Evolutionary conservation across 768 basidiomycete genomes (phyloP).

Genomic region (Lactarius indigo): DNA sequence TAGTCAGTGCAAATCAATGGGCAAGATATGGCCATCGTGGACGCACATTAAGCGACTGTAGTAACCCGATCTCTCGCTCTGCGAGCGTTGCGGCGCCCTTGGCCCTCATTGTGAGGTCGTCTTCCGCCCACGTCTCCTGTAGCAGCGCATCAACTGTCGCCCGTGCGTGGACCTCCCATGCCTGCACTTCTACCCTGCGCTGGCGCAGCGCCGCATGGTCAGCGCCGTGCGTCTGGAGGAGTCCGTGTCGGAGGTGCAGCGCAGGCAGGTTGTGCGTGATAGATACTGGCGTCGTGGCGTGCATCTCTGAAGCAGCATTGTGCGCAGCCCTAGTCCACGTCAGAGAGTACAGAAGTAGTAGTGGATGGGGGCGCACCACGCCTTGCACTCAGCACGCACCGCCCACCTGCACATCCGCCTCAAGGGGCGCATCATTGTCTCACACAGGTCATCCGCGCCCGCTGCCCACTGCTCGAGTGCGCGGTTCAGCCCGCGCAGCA

Average conservation of each 20-base stretch:
- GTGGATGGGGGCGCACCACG: constrained; percentile 43
- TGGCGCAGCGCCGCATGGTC: constrained; percentile 49
- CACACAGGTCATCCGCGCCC: constrained; percentile 51
- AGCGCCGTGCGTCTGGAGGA: constrained; percentile 63
- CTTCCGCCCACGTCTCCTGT: constrained; percentile 37
- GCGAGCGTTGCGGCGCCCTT: constrained; percentile 40
- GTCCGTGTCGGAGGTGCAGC: constrained; percentile 60
- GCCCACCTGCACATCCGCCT: constrained; percentile 68
- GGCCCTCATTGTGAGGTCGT: constrained; percentile 39
- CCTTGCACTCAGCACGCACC: constrained; percentile 51
- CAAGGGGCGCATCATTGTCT: constrained; percentile 51
- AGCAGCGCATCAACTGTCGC: constrained; percentile 35
- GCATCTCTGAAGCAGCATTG: constrained; percentile 35
- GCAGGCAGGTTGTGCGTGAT: constrained; percentile 55
- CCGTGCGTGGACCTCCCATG: constrained; percentile 33
- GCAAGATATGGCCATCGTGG: background rate
- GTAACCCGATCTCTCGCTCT: constrained; percentile 61
- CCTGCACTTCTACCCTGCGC: constrained; percentile 44
- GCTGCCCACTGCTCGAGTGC: constrained; percentile 52
- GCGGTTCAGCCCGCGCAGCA: constrained; percentile 71
- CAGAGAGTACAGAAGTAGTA: constrained; percentile 1
- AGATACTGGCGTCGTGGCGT: constrained; percentile 48
- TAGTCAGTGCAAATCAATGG: background rate
- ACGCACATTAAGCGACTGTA: constrained; percentile 64
- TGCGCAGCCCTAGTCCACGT: constrained; percentile 35